Conservation (phyloP, 1,284 basidiomycete genomes). For the Melampsora americana region DNA sequence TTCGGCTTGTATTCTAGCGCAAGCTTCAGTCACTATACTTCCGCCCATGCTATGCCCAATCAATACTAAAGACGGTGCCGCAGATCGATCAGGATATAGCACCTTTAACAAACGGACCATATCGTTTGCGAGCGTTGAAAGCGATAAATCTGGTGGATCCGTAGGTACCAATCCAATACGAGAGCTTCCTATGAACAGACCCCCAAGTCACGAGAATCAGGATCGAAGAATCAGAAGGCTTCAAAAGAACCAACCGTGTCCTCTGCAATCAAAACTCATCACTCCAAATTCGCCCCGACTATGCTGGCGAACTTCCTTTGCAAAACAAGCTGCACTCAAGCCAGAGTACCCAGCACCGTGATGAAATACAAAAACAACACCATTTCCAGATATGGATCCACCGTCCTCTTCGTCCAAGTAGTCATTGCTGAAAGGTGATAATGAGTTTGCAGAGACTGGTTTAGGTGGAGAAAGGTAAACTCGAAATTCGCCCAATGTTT, state of each 20-base stretch:
- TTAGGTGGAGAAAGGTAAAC: conserved; percentile 26
- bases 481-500: background rate
- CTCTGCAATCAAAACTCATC: conserved; percentile 75
- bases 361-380: conserved; percentile 77
- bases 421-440: background rate
- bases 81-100: conserved; percentile 65
- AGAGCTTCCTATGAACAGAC: conserved; percentile 11
- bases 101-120: conserved; percentile 66
- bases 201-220: background rate
- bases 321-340: conserved; percentile 81
- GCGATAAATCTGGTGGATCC: conserved; percentile 63
- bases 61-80: conserved; percentile 66
- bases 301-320: conserved; percentile 67
- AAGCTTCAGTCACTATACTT: conserved; percentile 72
- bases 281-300: conserved; percentile 75
- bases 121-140: conserved; percentile 69
- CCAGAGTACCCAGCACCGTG: conserved; percentile 91
- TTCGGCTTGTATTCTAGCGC: conserved; percentile 64
- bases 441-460: background rate
- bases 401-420: background rate
- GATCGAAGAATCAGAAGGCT: background rate
- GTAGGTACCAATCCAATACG: background rate
- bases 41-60: conserved; percentile 62
- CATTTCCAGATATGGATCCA: background rate
- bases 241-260: conserved; percentile 66